These are phyloP conservation scores for Cicer yamashitae DNA, from an alignment of 306 rosid species.

Conservation along the genomic window DNA sequence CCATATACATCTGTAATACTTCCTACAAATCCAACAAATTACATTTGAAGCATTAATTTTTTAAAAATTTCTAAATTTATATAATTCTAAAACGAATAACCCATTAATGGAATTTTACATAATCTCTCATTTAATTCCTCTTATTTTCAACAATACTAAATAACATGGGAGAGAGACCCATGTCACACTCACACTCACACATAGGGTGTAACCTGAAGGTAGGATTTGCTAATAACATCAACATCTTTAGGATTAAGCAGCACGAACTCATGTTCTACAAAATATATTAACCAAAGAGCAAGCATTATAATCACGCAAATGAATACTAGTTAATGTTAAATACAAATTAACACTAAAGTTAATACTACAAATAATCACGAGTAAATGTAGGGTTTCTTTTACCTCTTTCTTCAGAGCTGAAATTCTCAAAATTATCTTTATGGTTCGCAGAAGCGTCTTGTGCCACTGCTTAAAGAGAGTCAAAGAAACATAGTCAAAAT, in stretches of 20 bases:
- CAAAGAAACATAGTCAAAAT: constrained; percentile 24
- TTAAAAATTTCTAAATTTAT: background rate
- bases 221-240: constrained; percentile 50
- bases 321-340: constrained; percentile 9
- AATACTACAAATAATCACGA: background rate
- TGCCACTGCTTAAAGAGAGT: constrained; percentile 39
- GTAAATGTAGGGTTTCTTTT: background rate
- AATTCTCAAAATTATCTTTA: constrained; percentile 34
- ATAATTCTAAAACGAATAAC: background rate
- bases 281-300: constrained; percentile 18
- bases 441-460: constrained; percentile 40
- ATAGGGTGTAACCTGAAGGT: constrained; percentile 66
- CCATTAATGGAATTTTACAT: constrained; percentile 8
- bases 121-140: constrained; percentile 3
- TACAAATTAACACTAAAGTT: background rate
- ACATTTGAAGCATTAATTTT: background rate
- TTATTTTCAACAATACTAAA: background rate
- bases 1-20: constrained; percentile 67
- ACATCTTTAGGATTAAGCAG: constrained; percentile 77
- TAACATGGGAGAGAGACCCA: background rate
- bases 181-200: background rate
- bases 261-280: constrained; percentile 56
- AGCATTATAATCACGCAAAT: background rate
- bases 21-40: constrained; percentile 58
- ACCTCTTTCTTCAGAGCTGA: constrained; percentile 46